A percentile compares a stretch with the other conserved stretches of the same genome.
phyloP scores from a whole-genome alignment of 2,329 filamentous ascomycete species.

The Leptographium lundbergii region DNA sequence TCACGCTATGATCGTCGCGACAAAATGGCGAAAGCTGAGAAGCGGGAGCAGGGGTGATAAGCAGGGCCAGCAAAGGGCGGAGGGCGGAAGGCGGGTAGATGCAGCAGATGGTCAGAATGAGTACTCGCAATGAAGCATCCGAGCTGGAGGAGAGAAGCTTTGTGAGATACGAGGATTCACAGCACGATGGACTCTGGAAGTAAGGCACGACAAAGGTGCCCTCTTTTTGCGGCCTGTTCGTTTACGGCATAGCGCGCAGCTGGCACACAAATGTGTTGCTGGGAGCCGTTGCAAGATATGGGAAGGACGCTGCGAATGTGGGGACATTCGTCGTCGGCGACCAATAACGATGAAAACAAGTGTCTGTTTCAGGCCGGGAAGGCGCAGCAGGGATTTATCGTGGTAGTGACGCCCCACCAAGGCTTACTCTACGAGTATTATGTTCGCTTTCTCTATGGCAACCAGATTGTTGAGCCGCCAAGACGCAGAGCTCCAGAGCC shows the following conservation, averaged over 20 bases:
- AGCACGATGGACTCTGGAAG: neutral
- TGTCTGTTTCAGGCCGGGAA: neutral
- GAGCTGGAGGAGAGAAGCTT: neutral
- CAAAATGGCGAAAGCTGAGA: neutral
- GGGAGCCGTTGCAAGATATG: neutral
- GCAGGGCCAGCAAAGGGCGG: neutral
- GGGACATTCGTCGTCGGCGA: neutral
- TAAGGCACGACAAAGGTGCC: neutral
- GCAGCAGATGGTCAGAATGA: neutral
- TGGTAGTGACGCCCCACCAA: neutral
- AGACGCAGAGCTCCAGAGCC: neutral
- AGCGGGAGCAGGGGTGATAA: neutral
- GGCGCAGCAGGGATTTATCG: neutral
- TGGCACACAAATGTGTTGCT: neutral
- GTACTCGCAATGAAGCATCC: neutral
- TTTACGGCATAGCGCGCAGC: neutral
- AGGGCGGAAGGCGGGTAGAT: neutral
- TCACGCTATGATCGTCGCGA: slow-evolving; percentile 1
- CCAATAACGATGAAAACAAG: neutral
- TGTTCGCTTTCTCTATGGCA: neutral
- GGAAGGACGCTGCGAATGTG: neutral
- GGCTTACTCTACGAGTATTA: neutral
- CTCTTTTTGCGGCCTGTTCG: neutral
- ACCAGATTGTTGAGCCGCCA: neutral
- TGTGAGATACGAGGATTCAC: neutral